A percentile compares a stretch with the other conserved stretches of the same genome.
Conservation (phyloP, 2,329 filamentous ascomycete species). For the Aspergillus quadricinctus region DNA sequence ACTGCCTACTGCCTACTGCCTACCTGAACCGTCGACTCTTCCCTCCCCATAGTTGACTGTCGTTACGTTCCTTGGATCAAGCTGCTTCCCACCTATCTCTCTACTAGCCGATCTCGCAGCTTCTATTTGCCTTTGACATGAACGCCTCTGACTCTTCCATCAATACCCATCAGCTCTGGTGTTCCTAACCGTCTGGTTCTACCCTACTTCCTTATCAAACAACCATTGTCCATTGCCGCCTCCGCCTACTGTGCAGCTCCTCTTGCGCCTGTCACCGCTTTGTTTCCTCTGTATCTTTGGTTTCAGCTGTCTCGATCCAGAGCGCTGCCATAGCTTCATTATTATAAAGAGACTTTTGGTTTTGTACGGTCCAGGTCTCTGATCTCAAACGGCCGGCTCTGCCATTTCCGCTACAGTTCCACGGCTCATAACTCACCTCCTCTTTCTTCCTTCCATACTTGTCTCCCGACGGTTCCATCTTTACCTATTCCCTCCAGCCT, state of each 20-base stretch:
- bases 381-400: slow-evolving; percentile 3
- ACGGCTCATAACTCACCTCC: slow-evolving; percentile 11
- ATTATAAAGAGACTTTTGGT: background rate
- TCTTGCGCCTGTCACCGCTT: slow-evolving; percentile 19
- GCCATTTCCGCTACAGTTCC: slow-evolving; percentile 10
- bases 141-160: slow-evolving; percentile 9
- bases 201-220: background rate
- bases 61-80: slow-evolving; percentile 24
- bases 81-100: slow-evolving; percentile 16
- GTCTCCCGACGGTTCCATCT: slow-evolving; percentile 12
- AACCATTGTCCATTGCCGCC: slow-evolving; percentile 2
- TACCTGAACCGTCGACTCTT: background rate
- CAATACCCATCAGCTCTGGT: slow-evolving; percentile 1
- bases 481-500: slow-evolving; percentile 10
- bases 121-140: slow-evolving; percentile 2
- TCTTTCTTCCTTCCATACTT: slow-evolving; percentile 1
- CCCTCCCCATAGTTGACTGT: background rate
- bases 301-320: background rate
- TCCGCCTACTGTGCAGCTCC: slow-evolving; percentile 5
- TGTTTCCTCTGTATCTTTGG: slow-evolving; percentile 4
- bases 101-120: slow-evolving; percentile 26
- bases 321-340: background rate
- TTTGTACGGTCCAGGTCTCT: background rate
- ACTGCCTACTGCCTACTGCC: background rate
- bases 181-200: background rate